Conservation (phyloP, 1,139 yeast genomes). For the Chernovozyma sophiae-reginae region DNA sequence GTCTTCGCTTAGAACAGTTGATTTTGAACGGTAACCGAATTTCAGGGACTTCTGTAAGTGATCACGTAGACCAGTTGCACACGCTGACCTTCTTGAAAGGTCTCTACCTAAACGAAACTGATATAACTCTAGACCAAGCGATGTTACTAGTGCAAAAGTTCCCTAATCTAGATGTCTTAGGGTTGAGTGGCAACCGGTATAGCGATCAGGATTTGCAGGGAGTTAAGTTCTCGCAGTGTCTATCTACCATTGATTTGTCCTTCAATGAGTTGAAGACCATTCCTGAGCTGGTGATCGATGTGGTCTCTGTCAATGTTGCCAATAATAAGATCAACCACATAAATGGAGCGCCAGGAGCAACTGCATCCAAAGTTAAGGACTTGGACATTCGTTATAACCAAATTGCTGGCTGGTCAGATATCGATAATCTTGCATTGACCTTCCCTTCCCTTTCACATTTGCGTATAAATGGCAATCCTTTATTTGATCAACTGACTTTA, state of each 20-base stretch:
- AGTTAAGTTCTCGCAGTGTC: conserved; percentile 1
- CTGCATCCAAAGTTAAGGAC: conserved; percentile 4
- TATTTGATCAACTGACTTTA: conserved; percentile 29
- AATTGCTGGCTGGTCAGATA: conserved; percentile 41
- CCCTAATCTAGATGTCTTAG: conserved; percentile 40
- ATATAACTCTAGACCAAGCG: conserved; percentile 20
- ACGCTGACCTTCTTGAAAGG: conserved; percentile 22
- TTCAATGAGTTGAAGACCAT: conserved; percentile 32
- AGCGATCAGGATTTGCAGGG: conserved; percentile 17
- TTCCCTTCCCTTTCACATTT: conserved; percentile 42
- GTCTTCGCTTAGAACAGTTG: conserved; percentile 36
- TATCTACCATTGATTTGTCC: conserved; percentile 41
- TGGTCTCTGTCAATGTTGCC: conserved; percentile 17
- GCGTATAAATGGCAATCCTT: conserved; percentile 51
- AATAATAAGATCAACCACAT: conserved; percentile 20
- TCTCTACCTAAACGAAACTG: conserved; percentile 30
- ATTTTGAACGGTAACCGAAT: conserved; percentile 60
- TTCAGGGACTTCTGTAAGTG: not conserved
- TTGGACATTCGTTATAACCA: conserved; percentile 50
- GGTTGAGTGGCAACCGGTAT: conserved; percentile 47
- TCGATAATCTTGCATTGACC: conserved; percentile 38
- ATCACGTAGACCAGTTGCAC: conserved; percentile 11
- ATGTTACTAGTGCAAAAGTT: conserved; percentile 29
- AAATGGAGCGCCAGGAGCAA: not conserved
- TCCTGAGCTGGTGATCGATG: conserved; percentile 19